These are phyloP conservation scores for Omphalotus guepiniiformis DNA, from an alignment of 768 basidiomycete genomes.

Conservation along the genomic window DNA sequence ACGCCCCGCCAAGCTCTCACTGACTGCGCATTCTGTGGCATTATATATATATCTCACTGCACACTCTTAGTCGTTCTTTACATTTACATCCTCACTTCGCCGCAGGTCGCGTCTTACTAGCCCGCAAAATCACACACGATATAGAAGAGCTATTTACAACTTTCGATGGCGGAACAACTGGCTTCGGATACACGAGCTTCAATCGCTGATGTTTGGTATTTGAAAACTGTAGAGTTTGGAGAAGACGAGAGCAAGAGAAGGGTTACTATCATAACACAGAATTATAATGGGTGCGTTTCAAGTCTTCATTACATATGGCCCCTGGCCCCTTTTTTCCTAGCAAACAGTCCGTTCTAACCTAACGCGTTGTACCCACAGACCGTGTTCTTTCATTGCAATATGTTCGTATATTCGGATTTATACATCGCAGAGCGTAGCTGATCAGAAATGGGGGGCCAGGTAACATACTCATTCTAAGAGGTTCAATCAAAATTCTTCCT, in stretches of 20 bases:
- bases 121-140: no score
- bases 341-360: no score
- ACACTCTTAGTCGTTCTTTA: no score
- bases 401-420: constrained; percentile 40
- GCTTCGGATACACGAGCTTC: no score
- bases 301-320: not conserved
- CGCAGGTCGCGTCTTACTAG: no score
- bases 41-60: no score
- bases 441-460: constrained; percentile 36
- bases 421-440: constrained; percentile 1
- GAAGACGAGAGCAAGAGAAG: constrained; percentile 23
- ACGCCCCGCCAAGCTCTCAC: no score
- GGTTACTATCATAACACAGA: constrained; percentile 73
- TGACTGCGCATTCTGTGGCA: no score
- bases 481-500: constrained; percentile 71
- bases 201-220: constrained; percentile 67
- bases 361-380: constrained; percentile 38
- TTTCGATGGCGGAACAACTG: no score
- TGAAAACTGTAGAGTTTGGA: constrained; percentile 62
- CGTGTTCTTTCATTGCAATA: constrained; percentile 89
- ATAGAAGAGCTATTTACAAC: no score
- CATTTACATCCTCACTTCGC: no score
- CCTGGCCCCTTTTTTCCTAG: no score
- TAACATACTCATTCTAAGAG: constrained; percentile 87
- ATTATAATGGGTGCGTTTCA: constrained; percentile 69